These are phyloP conservation scores for Candida endomychidarum DNA, from an alignment of 805 yeast species.

Conservation along the genomic window DNA sequence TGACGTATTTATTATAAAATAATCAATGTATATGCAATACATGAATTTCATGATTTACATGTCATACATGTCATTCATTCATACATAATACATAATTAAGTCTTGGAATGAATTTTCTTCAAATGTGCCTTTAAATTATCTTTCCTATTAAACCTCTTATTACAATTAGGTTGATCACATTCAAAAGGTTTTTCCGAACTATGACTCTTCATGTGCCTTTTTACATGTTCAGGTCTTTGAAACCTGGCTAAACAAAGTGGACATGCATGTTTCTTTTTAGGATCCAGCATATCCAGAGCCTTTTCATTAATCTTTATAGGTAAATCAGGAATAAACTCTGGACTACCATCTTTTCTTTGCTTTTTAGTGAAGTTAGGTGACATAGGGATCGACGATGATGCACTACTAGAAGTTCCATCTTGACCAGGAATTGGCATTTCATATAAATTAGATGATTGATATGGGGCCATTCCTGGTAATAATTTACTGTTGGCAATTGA, in stretches of 20 bases:
- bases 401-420: conserved; percentile 4
- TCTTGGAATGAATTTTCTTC: conserved; percentile 52
- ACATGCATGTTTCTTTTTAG: conserved; percentile 61
- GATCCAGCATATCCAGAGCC: conserved; percentile 23
- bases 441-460: conserved; percentile 4
- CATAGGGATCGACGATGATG: conserved; percentile 4
- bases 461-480: conserved; percentile 31
- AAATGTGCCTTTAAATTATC: conserved; percentile 62
- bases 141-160: conserved; percentile 56
- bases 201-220: conserved; percentile 59
- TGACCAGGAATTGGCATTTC: conserved; percentile 8
- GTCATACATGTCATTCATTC: too few species aligned
- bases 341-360: conserved; percentile 12
- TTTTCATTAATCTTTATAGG: conserved; percentile 17
- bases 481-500: conserved; percentile 41
- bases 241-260: conserved; percentile 62
- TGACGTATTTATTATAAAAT: too few species aligned
- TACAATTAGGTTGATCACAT: conserved; percentile 52
- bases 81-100: too few species aligned
- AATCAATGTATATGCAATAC: too few species aligned
- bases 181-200: conserved; percentile 57
- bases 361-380: background rate
- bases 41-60: too few species aligned
- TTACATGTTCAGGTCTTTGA: conserved; percentile 74
- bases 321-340: conserved; percentile 17